Percentiles rank a stretch among this genome's conserved stretches.
Evolutionary conservation across 257 asterid species (phyloP).

Genomic region (Rhazya stricta): DNA sequence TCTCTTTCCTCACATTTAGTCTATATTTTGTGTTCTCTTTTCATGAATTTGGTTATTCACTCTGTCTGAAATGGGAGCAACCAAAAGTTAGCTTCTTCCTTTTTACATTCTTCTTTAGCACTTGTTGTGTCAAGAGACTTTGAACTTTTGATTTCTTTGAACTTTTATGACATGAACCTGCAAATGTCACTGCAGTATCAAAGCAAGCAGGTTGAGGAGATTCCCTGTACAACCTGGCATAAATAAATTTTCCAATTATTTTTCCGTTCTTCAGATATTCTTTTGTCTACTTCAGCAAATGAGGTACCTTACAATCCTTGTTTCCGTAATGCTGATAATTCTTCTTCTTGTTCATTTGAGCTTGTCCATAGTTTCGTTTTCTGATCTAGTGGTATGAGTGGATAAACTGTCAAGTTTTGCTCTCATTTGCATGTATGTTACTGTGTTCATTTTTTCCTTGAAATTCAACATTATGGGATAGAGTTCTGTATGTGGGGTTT

Average conservation of each 20-base stretch:
- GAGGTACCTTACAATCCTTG: slow-evolving; percentile 40
- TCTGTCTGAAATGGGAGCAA: not conserved
- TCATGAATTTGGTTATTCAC: not conserved
- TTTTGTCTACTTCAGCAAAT: slow-evolving; percentile 34
- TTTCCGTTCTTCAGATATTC: slow-evolving; percentile 34
- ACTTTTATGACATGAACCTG: slow-evolving; percentile 33
- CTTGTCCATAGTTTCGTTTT: not conserved
- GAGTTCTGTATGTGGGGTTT: not conserved
- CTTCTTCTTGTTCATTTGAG: not conserved
- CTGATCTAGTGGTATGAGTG: not conserved
- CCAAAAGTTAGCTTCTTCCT: not conserved
- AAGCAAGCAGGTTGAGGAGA: slow-evolving; percentile 59
- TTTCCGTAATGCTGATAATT: not conserved
- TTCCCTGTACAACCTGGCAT: slow-evolving; percentile 34
- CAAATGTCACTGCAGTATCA: slow-evolving; percentile 54
- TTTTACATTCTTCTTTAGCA: not conserved
- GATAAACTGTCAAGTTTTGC: not conserved
- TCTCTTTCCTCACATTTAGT: not conserved
- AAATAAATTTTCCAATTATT: slow-evolving; percentile 31
- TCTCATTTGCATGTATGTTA: not conserved
- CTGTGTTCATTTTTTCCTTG: not conserved
- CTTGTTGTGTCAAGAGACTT: not conserved
- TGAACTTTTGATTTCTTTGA: slow-evolving; percentile 10
- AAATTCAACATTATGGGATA: not conserved
- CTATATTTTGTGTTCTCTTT: not conserved